Evolutionary conservation across 2,329 filamentous ascomycete species (phyloP).

Genomic region (Pseudocercospora fijiensis): DNA sequence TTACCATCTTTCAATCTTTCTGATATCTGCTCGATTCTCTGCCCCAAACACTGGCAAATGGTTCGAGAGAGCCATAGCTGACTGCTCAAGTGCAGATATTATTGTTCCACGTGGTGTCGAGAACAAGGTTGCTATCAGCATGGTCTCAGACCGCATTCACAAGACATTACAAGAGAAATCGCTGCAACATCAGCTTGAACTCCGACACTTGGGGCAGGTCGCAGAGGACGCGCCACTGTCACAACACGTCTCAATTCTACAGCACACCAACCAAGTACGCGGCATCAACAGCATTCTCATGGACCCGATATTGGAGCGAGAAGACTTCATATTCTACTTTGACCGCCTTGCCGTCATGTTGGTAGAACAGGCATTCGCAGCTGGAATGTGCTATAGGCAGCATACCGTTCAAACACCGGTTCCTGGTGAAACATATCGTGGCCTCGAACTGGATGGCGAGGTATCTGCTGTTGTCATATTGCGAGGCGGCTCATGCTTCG

Average conservation of each 20-base stretch:
- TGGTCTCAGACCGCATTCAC: slow-evolving; percentile 92
- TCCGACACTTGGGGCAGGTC: slow-evolving; percentile 72
- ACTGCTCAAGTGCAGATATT: slow-evolving; percentile 61
- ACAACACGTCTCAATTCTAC: slow-evolving; percentile 69
- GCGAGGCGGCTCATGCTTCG: slow-evolving; percentile 82
- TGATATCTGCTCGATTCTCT: slow-evolving; percentile 26
- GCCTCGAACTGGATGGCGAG: slow-evolving; percentile 68
- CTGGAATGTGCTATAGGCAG: slow-evolving; percentile 67
- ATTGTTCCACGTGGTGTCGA: slow-evolving; percentile 94
- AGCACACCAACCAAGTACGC: slow-evolving; percentile 74
- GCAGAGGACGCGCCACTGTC: slow-evolving; percentile 69
- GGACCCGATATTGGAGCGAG: slow-evolving; percentile 71
- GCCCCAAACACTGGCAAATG: background rate
- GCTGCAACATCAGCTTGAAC: slow-evolving; percentile 72
- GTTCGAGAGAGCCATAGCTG: background rate
- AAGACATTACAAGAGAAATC: slow-evolving; percentile 86
- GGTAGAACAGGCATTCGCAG: slow-evolving; percentile 76
- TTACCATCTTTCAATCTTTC: slow-evolving; percentile 41
- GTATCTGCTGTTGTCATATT: slow-evolving; percentile 84
- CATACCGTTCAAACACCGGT: slow-evolving; percentile 68
- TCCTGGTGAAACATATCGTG: slow-evolving; percentile 63
- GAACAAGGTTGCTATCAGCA: slow-evolving; percentile 85
- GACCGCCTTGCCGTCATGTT: slow-evolving; percentile 82
- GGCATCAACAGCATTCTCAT: slow-evolving; percentile 92
- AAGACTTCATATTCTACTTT: slow-evolving; percentile 98